phyloP scores from a whole-genome alignment of 73 alveolate species.

The Uronychia setigera region DNA sequence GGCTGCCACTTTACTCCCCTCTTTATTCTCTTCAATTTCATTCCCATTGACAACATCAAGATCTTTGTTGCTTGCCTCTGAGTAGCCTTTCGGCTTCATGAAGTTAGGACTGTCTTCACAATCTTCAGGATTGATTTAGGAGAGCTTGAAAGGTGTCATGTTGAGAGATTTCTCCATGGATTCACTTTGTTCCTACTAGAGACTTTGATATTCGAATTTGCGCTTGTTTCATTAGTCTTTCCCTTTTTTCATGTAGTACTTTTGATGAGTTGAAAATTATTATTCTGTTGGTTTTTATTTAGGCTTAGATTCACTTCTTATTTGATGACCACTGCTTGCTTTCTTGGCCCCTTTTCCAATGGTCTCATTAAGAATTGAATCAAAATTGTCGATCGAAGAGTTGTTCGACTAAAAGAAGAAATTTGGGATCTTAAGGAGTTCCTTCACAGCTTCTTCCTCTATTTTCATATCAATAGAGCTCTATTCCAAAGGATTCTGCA shows the following conservation, averaged over 20 bases:
- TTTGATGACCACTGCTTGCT: too few relatives aligned
- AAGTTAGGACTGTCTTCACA: not conserved
- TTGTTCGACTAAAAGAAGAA: not conserved
- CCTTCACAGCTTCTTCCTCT: not conserved
- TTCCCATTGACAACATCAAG: not conserved
- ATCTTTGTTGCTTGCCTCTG: not conserved
- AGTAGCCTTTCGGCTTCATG: not conserved
- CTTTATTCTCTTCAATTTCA: not conserved
- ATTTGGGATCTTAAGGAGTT: not conserved
- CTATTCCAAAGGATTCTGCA: not conserved
- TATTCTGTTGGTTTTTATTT: too few relatives aligned
- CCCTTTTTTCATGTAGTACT: too few relatives aligned
- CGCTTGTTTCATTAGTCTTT: too few relatives aligned
- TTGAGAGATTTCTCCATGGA: not conserved
- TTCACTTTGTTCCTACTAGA: not conserved
- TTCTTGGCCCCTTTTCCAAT: too few relatives aligned
- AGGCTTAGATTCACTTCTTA: too few relatives aligned
- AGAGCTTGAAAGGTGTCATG: not conserved
- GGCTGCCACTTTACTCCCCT: not conserved
- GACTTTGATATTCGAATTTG: not conserved
- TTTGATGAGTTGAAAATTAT: too few relatives aligned
- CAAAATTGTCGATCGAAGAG: not conserved
- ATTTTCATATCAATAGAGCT: not conserved
- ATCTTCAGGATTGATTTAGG: not conserved
- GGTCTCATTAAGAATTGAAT: not conserved